Base-by-base conservation (phyloP, 495 filamentous ascomycete genomes). In the Neurospora cerealis region DNA sequence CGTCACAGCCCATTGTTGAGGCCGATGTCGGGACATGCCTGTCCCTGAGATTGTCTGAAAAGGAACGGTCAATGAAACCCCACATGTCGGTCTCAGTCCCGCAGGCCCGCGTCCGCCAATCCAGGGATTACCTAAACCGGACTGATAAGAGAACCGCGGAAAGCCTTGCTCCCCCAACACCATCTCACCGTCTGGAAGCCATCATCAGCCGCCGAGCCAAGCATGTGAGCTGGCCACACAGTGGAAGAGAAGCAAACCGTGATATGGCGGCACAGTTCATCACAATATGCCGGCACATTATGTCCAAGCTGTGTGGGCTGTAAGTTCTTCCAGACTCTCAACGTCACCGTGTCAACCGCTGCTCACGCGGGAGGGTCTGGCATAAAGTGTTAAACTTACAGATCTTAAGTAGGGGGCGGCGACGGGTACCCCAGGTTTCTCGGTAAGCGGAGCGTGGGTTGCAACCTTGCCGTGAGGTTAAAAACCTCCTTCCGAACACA, bases 71-170 rank as follows among this genome's bases (percentile, higher is more conserved):
- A 70, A 73, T 73, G 72, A 54, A 69, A 70, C 66, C 39, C 48
- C 19, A 28, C 39, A 34, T 36, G 54, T 40, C 42, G 39, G 44
- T 72, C 39, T 40, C n/a, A 73, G 69, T 71, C 54, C 72, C 73
- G 72, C 73, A 32, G 70, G 71, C 46, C 46, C 21, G 32, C 71
- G 32, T 19, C 66, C 62, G 17, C 11, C 44, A 48, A 38, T 41
- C 28, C 15, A 39, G 38, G 69, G 48, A 80, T 81, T 82, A 80
- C 74, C 77, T 80, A 81, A 79, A 78, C 60, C 74, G 70, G 76
- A 28, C 76, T 78, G 80, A 81, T 81, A 81, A 81, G 77, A 74
- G 42, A 69, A 69, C 36, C 37, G 42, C n/a, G 24, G 5, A 60
- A 54, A 15, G 46, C 44, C 44, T 48, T 21, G 44, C 44, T n/a